Evolutionary conservation across 805 yeast genomes (phyloP).

Genomic region (Candida stauntonica): DNA sequence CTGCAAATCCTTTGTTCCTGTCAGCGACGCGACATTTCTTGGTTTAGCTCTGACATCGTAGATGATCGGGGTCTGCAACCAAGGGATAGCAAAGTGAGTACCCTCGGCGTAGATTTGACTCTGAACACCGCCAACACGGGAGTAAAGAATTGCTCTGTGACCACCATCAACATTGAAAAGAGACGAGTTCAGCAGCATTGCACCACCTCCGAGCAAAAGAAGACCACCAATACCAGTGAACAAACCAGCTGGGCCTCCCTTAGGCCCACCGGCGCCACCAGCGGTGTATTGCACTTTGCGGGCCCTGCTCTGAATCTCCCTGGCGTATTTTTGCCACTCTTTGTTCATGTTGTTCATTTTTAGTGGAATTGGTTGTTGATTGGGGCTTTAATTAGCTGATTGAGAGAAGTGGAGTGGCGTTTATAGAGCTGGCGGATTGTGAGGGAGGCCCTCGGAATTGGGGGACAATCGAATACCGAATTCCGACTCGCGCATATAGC

Average conservation of each 20-base stretch:
- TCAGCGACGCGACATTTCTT: conserved; percentile 89
- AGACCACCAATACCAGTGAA: conserved; percentile 64
- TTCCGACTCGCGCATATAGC: no score
- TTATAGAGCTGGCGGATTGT: no score
- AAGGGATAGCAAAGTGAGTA: conserved; percentile 89
- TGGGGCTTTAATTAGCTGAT: no score
- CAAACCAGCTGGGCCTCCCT: conserved; percentile 46
- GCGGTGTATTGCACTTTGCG: conserved; percentile 37
- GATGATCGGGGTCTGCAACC: conserved; percentile 89
- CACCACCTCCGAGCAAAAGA: conserved; percentile 53
- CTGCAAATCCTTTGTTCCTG: conserved; percentile 97
- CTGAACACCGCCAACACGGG: conserved; percentile 80
- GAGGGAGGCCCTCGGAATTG: no score
- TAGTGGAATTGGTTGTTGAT: not conserved
- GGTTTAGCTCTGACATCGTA: conserved; percentile 98
- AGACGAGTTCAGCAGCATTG: conserved; percentile 48
- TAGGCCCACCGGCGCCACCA: conserved; percentile 36
- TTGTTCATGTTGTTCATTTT: conserved; percentile 29
- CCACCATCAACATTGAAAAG: conserved; percentile 96
- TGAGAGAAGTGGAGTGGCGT: no score
- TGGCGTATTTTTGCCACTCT: conserved; percentile 51
- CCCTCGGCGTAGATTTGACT: conserved; percentile 86
- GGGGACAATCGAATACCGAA: no score
- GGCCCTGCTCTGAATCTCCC: conserved; percentile 43
- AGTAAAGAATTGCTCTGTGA: conserved; percentile 92